Base-by-base conservation (phyloP, 768 basidiomycete species). In the Infundibulicybe gibba region DNA sequence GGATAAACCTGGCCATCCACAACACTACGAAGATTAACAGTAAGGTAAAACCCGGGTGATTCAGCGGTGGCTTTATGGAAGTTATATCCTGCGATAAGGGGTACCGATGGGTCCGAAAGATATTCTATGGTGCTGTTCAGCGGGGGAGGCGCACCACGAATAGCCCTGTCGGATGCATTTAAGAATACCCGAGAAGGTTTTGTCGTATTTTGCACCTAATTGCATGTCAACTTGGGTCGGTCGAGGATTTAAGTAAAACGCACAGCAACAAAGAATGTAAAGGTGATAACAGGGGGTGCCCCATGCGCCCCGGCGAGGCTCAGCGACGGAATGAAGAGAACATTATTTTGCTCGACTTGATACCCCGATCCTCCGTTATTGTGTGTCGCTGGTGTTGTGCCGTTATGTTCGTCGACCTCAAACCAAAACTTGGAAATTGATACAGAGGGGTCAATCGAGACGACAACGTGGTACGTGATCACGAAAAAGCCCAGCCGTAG, bases 341-440 rank as follows among this genome's bases (percentile, higher is more conserved):
- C n/a, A n/a, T n/a, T n/a, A n/a, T n/a, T n/a, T n/a, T n/a, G n/a
- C n/a, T n/a, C n/a, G n/a, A n/a, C n/a, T n/a, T n/a, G n/a, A n/a
- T n/a, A n/a, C n/a, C n/a, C n/a, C n/a, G n/a, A n/a, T n/a, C n/a
- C n/a, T n/a, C n/a, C n/a, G n/a, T n/a, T n/a, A n/a, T n/a, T n/a
- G n/a, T n/a, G n/a, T n/a, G n/a, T n/a, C n/a, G n/a, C n/a, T n/a
- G n/a, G n/a, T n/a, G n/a, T n/a, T n/a, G n/a, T 68, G 10, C 74
- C 75, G 49, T 74, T 62, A 21, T 66, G 64, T 49, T 76, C 73
- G 49, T 76, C 66, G 6, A 76, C 69, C 20, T 66, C 60, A 55
- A 78, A 78, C 74, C 74, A 76, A 56, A 76, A 76, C 31, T 68
- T 71, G 30, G 72, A 66, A 44, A 78, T 65, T n/a, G 74, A 75